Evolutionary conservation across 1,139 yeast species (phyloP), one percentile per base, ranked within the genome.

Genomic region (Yamadazyma mexicana): DNA sequence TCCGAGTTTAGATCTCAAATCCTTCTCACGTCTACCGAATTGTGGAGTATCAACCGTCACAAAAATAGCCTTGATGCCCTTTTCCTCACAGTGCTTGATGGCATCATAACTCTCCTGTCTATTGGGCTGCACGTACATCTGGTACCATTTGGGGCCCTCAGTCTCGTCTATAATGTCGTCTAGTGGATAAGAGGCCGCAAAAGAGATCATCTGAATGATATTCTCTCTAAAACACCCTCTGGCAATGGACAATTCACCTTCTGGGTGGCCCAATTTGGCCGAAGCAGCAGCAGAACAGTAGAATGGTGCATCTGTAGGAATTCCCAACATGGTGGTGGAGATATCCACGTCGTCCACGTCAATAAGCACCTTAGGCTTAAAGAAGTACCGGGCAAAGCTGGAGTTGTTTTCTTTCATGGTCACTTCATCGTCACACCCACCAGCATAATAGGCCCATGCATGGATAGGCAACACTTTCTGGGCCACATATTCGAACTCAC

Each of bases 361-460:
- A 6, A 86, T 84, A 40, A 87, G 67, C 10, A 87, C 72, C 40
- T 75, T 73, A 20, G 96, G 96, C 46, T 82, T 79, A 71, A 88
- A 87, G 66, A 84, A 87, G 40, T 87, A 75, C 42, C 94, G 72
- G 51, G 83, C 91, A 64, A 75, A 88, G 1, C 95, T 89, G 43
- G 79, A 70, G 55, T 87, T 94, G 64, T 88, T 88, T 56, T 88
- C 95, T 48, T 96, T 75, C 60, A 85, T 59, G 2, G 95, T 73
- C 47, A 88, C 77, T 62, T 88, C 96, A 59, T 88, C 96, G 56
- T 87, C 95, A 16, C 91, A 73, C 10, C 89, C 96, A 24, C 88
- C 81, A 2, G 91, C 81, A 58, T 86, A 88, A 61, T 88, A 88
- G 6, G 88, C 88, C 88, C 95, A 84, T 0, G 91, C 95, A 17